A percentile compares a stretch with the other conserved stretches of the same genome.
Evolutionary conservation across 1,284 basidiomycete genomes (phyloP).

Genomic region (Cronartium quercuum): DNA sequence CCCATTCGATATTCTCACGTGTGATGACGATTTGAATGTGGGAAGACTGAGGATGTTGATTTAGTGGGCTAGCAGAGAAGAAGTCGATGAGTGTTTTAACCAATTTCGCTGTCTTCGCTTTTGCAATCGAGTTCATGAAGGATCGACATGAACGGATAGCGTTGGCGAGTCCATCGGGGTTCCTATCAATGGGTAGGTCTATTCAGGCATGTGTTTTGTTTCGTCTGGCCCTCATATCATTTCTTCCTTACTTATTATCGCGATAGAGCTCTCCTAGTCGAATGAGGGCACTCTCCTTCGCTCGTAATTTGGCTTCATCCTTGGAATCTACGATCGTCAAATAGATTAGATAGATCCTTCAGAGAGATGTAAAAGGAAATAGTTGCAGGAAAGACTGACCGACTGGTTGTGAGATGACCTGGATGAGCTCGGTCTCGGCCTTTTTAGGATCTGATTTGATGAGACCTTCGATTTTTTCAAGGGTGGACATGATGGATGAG

Average conservation of each 20-base stretch:
- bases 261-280: slow-evolving; percentile 82
- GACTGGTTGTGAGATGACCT: slow-evolving; percentile 25
- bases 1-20: slow-evolving; percentile 88
- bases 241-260: slow-evolving; percentile 64
- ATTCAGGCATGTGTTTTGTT: neutral
- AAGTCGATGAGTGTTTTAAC: slow-evolving; percentile 48
- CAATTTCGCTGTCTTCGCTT: slow-evolving; percentile 96
- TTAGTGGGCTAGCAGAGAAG: slow-evolving; percentile 19
- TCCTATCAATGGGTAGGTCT: slow-evolving; percentile 53
- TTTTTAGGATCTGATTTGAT: slow-evolving; percentile 17
- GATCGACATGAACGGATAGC: slow-evolving; percentile 78
- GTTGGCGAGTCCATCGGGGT: slow-evolving; percentile 75
- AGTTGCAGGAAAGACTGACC: neutral
- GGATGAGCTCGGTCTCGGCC: slow-evolving; percentile 19
- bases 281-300: slow-evolving; percentile 79
- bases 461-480: slow-evolving; percentile 9
- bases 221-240: neutral
- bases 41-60: slow-evolving; percentile 4
- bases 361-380: neutral
- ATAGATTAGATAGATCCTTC: neutral
- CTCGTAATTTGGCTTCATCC: slow-evolving; percentile 62
- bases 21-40: slow-evolving; percentile 78
- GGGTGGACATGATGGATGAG: neutral
- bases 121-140: slow-evolving; percentile 90
- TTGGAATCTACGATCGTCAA: slow-evolving; percentile 34